Evolutionary conservation across 2,329 filamentous ascomycete genomes (phyloP), one percentile per base, ranked within the genome.

Genomic region (Neopestalotiopsis clavispora): DNA sequence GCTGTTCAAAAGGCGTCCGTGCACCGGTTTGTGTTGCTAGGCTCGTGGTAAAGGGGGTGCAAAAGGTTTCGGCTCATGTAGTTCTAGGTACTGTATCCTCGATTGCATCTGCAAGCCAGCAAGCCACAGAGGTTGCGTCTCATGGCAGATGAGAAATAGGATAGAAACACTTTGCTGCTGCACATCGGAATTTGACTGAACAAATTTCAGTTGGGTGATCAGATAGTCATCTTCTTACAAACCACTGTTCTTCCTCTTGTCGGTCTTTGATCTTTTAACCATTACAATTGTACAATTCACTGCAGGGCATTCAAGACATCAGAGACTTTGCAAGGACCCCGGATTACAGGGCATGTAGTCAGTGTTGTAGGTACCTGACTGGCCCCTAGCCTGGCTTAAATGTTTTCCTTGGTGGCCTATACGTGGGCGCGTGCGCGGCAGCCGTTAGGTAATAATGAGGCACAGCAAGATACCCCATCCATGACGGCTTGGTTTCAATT

Each of bases 401-500:
- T n/a, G n/a, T n/a, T n/a, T 20, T 23, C n/a, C 6, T 34, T 45
- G 28, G 62, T 23, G 45, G 62, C 62, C 62, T 52, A 63, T 1
- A 40, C 59, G 59, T 20, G n/a, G 6, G 34, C 34, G 45, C n/a
- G 45, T 13, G 42, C 42, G 42, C 42, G 42, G 42, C 4, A 45
- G 42, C 42, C 42, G 42, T 45, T 45, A 45, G 14, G 42, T 45
- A 45, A 45, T 45, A n/a, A 45, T 45, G 42, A 30, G 17, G 30
- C 23, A 28, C 23, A 28, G 23, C 23, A 28, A 28, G 3, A 28
- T 28, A 28, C 23, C 23, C 23, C 23, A 28, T 28, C 3, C 23
- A 28, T 28, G 28, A 28, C 49, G 17, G 56, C 57, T 42, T 32
- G 23, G 64, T 66, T 66, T 58, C 64, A 56, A 66, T 66, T 42